Conservation (phyloP, 208 protist genomes). For the Trypanosoma congolense region DNA sequence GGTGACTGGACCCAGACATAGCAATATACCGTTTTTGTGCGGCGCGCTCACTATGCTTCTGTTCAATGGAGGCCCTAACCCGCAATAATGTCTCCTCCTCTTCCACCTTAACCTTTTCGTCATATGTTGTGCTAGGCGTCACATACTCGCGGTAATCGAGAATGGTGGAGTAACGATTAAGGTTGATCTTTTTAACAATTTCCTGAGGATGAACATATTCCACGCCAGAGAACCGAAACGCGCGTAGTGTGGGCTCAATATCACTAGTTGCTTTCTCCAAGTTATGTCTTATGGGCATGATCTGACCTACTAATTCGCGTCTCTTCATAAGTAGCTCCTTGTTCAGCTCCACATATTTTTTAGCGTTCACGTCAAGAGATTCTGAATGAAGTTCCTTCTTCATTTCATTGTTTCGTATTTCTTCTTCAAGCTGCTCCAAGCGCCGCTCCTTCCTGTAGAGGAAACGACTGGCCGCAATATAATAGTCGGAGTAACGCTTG, state of each 20-base stretch:
- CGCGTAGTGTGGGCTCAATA: slow-evolving; percentile 69
- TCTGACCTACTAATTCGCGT: slow-evolving; percentile 64
- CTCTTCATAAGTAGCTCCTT: slow-evolving; percentile 38
- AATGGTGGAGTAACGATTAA: slow-evolving; percentile 76
- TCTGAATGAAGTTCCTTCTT: slow-evolving; percentile 68
- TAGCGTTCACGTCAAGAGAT: slow-evolving; percentile 64
- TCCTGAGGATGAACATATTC: slow-evolving; percentile 71
- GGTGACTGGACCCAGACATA: slow-evolving; percentile 12
- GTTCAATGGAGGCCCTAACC: slow-evolving; percentile 11
- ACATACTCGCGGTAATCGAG: slow-evolving; percentile 69
- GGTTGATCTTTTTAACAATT: slow-evolving; percentile 78
- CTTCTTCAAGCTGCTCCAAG: slow-evolving; percentile 63
- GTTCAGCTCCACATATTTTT: slow-evolving; percentile 70
- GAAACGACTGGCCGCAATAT: slow-evolving; percentile 76
- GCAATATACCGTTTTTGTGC: slow-evolving; percentile 3
- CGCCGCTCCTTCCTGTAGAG: slow-evolving; percentile 81
- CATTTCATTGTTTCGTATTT: slow-evolving; percentile 72
- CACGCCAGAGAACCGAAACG: slow-evolving; percentile 63
- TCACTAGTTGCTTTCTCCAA: slow-evolving; percentile 57
- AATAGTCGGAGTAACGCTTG: slow-evolving; percentile 86
- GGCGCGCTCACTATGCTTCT: slow-evolving; percentile 1
- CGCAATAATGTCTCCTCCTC: slow-evolving; percentile 18
- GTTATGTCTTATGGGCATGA: slow-evolving; percentile 55
- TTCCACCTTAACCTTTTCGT: slow-evolving; percentile 34
- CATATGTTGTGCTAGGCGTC: slow-evolving; percentile 26